Evolutionary conservation across 148 eudicot species (phyloP).

Genomic region (Nepenthes mirabilis): DNA sequence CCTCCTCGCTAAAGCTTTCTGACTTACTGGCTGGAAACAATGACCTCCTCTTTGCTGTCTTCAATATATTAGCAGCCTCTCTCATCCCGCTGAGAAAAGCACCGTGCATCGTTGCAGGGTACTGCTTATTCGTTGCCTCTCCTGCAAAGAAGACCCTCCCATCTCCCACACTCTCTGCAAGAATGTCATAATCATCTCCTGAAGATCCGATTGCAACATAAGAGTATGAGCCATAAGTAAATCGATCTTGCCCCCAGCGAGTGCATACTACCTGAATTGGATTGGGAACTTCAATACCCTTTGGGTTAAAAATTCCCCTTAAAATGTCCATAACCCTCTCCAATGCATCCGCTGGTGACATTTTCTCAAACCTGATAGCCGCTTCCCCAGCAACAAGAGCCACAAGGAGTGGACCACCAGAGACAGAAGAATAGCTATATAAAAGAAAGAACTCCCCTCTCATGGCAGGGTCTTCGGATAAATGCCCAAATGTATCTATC

Average conservation of each 20-base stretch:
- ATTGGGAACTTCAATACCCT: conserved; percentile 85
- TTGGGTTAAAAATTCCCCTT: conserved; percentile 71
- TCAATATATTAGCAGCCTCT: conserved; percentile 86
- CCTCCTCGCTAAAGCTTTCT: conserved; percentile 10
- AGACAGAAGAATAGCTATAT: conserved; percentile 74
- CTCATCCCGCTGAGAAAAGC: conserved; percentile 98
- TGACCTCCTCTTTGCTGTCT: conserved; percentile 49
- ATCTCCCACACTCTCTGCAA: conserved; percentile 74
- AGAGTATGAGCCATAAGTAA: conserved; percentile 75
- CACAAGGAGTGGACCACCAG: conserved; percentile 89
- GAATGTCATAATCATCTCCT: conserved; percentile 91
- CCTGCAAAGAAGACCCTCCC: conserved; percentile 88
- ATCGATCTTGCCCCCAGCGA: conserved; percentile 91
- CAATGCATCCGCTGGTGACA: conserved; percentile 72
- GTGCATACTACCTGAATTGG: conserved; percentile 87
- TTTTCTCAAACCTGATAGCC: conserved; percentile 67
- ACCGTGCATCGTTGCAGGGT: conserved; percentile 99
- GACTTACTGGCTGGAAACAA: conserved; percentile 11
- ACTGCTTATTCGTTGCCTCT: conserved; percentile 87
- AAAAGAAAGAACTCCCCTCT: conserved; percentile 95
- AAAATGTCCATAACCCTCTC: conserved; percentile 64
- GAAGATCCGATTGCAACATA: conserved; percentile 88
- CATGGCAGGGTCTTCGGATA: conserved; percentile 55
- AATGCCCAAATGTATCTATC: conserved; percentile 89
- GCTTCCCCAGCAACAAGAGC: conserved; percentile 98